Conservation (phyloP, 1,284 basidiomycete species). For the Pseudozyma hubeiensis region DNA sequence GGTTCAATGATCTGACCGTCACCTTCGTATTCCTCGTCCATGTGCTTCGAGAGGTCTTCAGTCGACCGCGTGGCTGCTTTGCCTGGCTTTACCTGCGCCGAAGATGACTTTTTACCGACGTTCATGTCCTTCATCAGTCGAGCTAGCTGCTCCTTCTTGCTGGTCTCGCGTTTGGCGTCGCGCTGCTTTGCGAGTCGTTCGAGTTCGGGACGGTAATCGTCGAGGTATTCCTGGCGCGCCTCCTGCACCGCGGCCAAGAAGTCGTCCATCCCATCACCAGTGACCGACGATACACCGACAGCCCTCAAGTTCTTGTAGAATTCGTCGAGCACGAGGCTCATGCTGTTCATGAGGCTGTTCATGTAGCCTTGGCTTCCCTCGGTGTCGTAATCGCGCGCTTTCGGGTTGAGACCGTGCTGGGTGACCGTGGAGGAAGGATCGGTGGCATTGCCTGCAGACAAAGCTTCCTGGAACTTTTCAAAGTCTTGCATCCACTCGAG, state of each 20-base stretch:
- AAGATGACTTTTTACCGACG: conserved; percentile 36
- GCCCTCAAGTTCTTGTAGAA: conserved; percentile 97
- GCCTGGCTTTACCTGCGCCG: conserved; percentile 1
- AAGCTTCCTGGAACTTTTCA: conserved; percentile 76
- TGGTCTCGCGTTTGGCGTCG: conserved; percentile 77
- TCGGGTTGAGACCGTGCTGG: conserved; percentile 22
- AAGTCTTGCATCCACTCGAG: conserved; percentile 99
- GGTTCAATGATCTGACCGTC: conserved; percentile 68
- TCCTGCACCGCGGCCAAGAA: conserved; percentile 92
- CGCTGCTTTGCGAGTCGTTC: conserved; percentile 75
- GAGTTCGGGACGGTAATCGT: conserved; percentile 92
- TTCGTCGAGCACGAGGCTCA: conserved; percentile 97
- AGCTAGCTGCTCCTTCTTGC: conserved; percentile 77
- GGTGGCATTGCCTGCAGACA: conserved; percentile 68
- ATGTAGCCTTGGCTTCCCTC: conserved; percentile 84
- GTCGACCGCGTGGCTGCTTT: conserved; percentile 20
- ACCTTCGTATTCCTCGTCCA: conserved; percentile 63
- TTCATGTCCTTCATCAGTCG: conserved; percentile 87
- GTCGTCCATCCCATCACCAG: conserved; percentile 88
- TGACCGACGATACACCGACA: conserved; percentile 94
- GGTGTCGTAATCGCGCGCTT: conserved; percentile 26
- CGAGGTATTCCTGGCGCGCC: conserved; percentile 84
- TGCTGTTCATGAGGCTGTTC: conserved; percentile 98
- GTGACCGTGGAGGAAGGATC: conserved; percentile 71
- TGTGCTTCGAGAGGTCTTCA: conserved; percentile 39